Base-by-base conservation (phyloP, 2,329 filamentous ascomycete genomes). In the Neofusicoccum laricinum region DNA sequence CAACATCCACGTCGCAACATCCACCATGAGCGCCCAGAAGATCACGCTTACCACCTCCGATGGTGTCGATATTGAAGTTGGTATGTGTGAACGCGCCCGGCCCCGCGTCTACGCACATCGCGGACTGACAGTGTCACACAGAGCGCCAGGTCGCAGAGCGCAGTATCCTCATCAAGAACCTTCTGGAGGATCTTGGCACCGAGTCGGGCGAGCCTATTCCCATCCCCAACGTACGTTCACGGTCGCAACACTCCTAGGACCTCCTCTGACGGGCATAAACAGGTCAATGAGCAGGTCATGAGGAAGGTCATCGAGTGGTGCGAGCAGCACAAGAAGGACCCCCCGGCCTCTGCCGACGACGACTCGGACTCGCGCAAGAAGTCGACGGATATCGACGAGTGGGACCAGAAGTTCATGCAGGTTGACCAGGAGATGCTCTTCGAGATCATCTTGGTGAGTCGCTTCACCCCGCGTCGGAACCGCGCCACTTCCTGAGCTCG, bases 341-440 rank as follows among this genome's bases (percentile, higher is more conserved):
- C 95, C 43, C 84, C 88, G n/a, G 86, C 88, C 67, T 84, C 89
- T 62, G 87, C 88, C 72, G 94, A 98, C 67, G 95, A 97, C 66
- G 93, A 99, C 72, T 90, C 90, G 67, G 94, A 98, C 73, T 93
- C 89, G 58, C 92, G 95, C 71, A 97, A 97, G 85, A 97, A 97
- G 87, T 97, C 93, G 1, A 98, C 95, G 51, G 95, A 99, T 72
- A 99, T 99, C 69, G 95, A 98, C 66, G 95, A 99, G 80, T 99
- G 95, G 95, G 95, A 99, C 72, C 94, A 98, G 80, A 99, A 99
- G 82, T 99, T 98, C 80, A 98, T 99, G 95, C 94, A 98, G 80
- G 95, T 99, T 17, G 95, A 99, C 77, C 95, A 99, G 76, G 95
- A 99, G 81, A 98, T 99, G 95, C 87, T 99, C 1, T 99, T 99